phyloP scores from a whole-genome alignment of 805 yeast species.

The Blastobotrys americana region DNA sequence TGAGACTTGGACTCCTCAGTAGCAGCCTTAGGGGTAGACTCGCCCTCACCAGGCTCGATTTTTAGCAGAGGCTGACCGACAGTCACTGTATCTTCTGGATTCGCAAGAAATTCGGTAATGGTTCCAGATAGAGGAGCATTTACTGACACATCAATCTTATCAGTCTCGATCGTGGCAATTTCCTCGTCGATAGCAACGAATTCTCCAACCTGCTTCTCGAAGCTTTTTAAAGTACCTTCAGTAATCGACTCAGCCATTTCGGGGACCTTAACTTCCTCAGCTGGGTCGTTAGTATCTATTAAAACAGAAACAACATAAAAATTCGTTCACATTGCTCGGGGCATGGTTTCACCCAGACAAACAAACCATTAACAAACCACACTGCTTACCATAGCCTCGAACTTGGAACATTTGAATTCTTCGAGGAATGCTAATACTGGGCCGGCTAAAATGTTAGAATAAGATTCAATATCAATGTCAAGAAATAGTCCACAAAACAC shows the following conservation, averaged over 20 bases:
- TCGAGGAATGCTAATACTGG: too few species aligned
- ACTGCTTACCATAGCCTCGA: too few species aligned
- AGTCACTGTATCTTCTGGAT: slow-evolving; percentile 85
- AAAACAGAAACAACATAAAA: too few species aligned
- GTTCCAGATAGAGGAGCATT: slow-evolving; percentile 92
- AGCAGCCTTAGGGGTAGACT: slow-evolving; percentile 33
- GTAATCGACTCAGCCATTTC: slow-evolving; percentile 98
- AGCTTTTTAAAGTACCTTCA: slow-evolving; percentile 81
- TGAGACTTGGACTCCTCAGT: slow-evolving; percentile 21
- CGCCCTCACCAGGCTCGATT: slow-evolving; percentile 72
- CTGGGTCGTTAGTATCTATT: slow-evolving; percentile 15
- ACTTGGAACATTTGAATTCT: too few species aligned
- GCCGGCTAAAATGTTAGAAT: too few species aligned
- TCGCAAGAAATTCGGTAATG: slow-evolving; percentile 71
- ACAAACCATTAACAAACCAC: too few species aligned
- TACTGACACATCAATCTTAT: slow-evolving; percentile 95
- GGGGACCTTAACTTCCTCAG: slow-evolving; percentile 73
- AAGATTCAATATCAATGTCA: too few species aligned
- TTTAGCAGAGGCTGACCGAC: slow-evolving; percentile 90
- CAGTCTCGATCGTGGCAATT: slow-evolving; percentile 95
- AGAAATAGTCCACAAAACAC: too few species aligned
- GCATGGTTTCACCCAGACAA: too few species aligned
- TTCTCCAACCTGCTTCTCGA: slow-evolving; percentile 67
- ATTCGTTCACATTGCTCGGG: too few species aligned
- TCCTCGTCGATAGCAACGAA: slow-evolving; percentile 80